phyloP scores from a whole-genome alignment of 306 rosid genomes.

The Pueraria montana region DNA sequence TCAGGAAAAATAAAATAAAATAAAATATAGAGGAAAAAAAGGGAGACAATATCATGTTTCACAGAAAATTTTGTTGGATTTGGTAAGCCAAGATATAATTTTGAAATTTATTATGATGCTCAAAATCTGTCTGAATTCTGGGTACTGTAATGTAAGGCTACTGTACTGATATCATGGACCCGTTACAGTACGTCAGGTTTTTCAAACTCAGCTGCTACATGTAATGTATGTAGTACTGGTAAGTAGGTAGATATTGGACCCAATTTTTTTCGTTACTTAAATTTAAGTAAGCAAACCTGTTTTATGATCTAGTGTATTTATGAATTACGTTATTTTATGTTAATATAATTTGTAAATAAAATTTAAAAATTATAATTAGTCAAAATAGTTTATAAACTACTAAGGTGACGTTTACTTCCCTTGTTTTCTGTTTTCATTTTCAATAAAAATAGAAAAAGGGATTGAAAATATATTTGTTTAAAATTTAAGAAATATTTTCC shows the following conservation, averaged over 20 bases:
- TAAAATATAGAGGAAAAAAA: not conserved
- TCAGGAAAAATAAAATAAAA: not conserved
- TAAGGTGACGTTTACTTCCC: too few species aligned
- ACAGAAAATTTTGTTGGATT: conserved; percentile 21
- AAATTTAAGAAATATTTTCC: too few species aligned
- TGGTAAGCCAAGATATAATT: not conserved
- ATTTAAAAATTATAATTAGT: too few species aligned
- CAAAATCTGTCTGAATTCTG: not conserved
- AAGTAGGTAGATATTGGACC: not conserved
- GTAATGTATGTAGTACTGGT: not conserved
- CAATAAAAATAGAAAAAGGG: too few species aligned
- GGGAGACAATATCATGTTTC: conserved; percentile 11
- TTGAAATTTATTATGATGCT: conserved; percentile 23
- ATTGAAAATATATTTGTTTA: too few species aligned
- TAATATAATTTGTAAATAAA: too few species aligned
- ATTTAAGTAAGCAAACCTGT: not conserved
- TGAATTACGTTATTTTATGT: too few species aligned
- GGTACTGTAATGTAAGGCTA: not conserved
- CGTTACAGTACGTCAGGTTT: not conserved
- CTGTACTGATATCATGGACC: not conserved
- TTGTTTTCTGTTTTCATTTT: too few species aligned
- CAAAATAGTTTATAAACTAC: too few species aligned
- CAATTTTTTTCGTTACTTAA: too few species aligned
- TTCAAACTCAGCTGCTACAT: not conserved
- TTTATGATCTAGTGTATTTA: too few species aligned